These are phyloP conservation scores for Plantago ovata DNA, from an alignment of 257 asterid genomes.

Conservation along the genomic window DNA sequence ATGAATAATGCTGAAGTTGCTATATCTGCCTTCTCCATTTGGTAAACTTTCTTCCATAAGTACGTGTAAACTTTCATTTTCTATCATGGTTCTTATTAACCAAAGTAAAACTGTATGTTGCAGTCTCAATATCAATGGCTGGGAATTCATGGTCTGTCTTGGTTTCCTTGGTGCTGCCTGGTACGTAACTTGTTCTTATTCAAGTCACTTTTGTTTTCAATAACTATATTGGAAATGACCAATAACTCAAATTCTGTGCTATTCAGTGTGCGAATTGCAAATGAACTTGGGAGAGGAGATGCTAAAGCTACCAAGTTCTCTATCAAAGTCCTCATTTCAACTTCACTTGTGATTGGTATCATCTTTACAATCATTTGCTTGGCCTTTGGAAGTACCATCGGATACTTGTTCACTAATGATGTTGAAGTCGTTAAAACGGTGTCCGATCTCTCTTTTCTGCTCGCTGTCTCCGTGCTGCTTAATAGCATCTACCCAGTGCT, in stretches of 20 bases:
- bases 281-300: slow-evolving; percentile 87
- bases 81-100: not conserved
- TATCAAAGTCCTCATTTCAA: slow-evolving; percentile 51
- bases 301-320: slow-evolving; percentile 75
- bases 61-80: not conserved
- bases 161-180: slow-evolving; percentile 64
- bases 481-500: slow-evolving; percentile 84
- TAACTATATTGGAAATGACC: not conserved
- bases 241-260: not conserved
- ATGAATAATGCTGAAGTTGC: slow-evolving; percentile 40
- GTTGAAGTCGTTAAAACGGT: slow-evolving; percentile 54
- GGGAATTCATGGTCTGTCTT: slow-evolving; percentile 60
- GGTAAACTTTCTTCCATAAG: slow-evolving; percentile 16
- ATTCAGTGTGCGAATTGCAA: slow-evolving; percentile 80
- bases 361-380: slow-evolving; percentile 48
- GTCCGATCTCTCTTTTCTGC: slow-evolving; percentile 62
- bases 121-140: slow-evolving; percentile 58
- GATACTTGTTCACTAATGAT: slow-evolving; percentile 64
- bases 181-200: slow-evolving; percentile 23
- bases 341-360: slow-evolving; percentile 57
- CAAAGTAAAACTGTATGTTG: slow-evolving; percentile 1
- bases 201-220: not conserved
- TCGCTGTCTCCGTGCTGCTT: slow-evolving; percentile 74
- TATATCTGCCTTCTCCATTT: slow-evolving; percentile 35
- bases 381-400: slow-evolving; percentile 57